phyloP scores from a whole-genome alignment of 2,329 filamentous ascomycete species.

The Colletotrichum abscissum region DNA sequence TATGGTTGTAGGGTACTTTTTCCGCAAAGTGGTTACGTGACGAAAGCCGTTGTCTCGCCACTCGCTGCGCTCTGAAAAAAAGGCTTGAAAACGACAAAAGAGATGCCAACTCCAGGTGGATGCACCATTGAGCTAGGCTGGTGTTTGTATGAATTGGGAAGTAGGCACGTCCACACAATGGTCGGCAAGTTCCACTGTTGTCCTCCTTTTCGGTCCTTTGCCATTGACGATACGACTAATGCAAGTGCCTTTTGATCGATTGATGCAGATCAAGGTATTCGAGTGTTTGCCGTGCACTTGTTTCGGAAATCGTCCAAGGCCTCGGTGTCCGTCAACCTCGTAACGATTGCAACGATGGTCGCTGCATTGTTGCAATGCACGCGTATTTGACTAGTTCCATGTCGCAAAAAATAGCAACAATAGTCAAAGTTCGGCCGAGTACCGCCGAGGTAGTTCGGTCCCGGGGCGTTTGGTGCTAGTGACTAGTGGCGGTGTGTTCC shows the following conservation, averaged over 20 bases:
- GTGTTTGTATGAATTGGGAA: not conserved
- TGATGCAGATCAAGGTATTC: not conserved
- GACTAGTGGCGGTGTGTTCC: constrained; percentile 24
- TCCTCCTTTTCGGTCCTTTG: not conserved
- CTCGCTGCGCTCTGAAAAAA: constrained; percentile 30
- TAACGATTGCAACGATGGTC: not conserved
- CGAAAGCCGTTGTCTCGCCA: constrained; percentile 26
- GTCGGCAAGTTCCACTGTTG: not conserved
- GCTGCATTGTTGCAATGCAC: not conserved
- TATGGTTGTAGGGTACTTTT: constrained; percentile 39
- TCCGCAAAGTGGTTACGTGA: constrained; percentile 14
- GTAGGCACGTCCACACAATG: not conserved
- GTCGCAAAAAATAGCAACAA: constrained; percentile 17
- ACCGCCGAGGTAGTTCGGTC: constrained; percentile 16
- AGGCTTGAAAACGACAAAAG: constrained; percentile 34
- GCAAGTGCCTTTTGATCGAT: constrained; percentile 11
- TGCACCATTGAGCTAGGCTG: constrained; percentile 1
- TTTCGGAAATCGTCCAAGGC: not conserved
- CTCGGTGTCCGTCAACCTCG: not conserved
- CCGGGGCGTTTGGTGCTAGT: constrained; percentile 15
- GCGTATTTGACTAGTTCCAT: constrained; percentile 3
- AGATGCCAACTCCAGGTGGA: constrained; percentile 28
- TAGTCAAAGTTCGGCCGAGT: constrained; percentile 20
- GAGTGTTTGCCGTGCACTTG: not conserved
- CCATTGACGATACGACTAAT: not conserved